Evolutionary conservation across 129 eudicot genomes (phyloP), one percentile per base, ranked within the genome.

Genomic region (Flaveria robusta): DNA sequence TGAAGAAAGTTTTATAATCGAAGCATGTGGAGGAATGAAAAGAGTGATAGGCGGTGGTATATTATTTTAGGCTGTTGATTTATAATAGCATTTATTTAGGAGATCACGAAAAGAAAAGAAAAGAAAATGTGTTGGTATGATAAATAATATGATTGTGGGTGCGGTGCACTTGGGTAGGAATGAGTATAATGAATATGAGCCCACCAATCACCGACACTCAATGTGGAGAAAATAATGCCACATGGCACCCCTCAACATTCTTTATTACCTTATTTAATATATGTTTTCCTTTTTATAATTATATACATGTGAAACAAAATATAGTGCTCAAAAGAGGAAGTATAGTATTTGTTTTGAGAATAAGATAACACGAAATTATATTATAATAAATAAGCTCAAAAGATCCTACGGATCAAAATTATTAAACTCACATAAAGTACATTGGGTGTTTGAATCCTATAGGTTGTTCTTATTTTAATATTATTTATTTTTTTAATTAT

Each of bases 191-290:
- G 22, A 74, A 74, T 74, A 62, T 46, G 59, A 74, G 71, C 79
- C 79, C 59, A 46, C 77, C 56, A 26, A 37, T 45, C 79, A 74
- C 79, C 79, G 79, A 74, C 79, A 74, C 79, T 29, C 71, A 46
- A 16, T 46, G 71, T 74, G 79, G 71, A 45, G 71, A 63, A 62
- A 13, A 52, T 71, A 52, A 34, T 2, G 71, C 79, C 39, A 74
- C 60, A 64, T 74, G 62, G 27, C 71, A 16, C 6, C 9, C 70
- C 70, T 74, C 29, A 46, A 60, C 60, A 60, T 74, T 74, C 58
- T 60, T 45, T 74, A 20, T 74, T 8, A 34, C 0, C n/a, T 34
- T 55, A 10, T 39, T 73, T 52, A 27, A 60, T 37, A 2, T 10
- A 5, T 45, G 39, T 71, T 64, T 8, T 7, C 1, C 1, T 4